Evolutionary conservation across 108 stramenopile genomes (phyloP).

Genomic region (Cyclotella atomus): DNA sequence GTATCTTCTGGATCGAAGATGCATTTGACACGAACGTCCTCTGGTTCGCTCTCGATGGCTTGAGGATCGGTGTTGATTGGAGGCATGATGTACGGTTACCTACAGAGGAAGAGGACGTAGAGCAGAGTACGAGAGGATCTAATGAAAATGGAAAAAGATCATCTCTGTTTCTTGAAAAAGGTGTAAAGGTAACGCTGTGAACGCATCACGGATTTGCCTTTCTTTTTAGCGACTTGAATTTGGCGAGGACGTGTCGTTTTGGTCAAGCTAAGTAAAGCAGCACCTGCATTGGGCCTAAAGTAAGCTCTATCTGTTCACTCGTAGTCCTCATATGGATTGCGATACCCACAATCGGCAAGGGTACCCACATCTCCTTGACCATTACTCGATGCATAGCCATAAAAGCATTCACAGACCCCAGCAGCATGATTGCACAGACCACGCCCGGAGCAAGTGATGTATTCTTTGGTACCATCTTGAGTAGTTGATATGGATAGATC

Average conservation of each 20-base stretch:
- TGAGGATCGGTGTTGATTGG: background rate
- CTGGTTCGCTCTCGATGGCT: background rate
- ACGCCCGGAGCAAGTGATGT: constrained; percentile 54
- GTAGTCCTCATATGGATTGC: constrained; percentile 27
- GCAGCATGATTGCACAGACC: constrained; percentile 23
- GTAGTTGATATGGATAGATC: constrained; percentile 19
- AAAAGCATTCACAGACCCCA: constrained; percentile 32
- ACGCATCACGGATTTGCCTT: too few relatives aligned
- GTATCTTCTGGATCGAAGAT: background rate
- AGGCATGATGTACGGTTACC: too few relatives aligned
- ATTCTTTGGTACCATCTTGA: constrained; percentile 48
- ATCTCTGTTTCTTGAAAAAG: too few relatives aligned
- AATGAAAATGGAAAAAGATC: too few relatives aligned
- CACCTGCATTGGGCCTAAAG: too few relatives aligned
- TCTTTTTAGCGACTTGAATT: too few relatives aligned
- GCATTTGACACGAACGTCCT: background rate
- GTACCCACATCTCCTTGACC: constrained; percentile 40
- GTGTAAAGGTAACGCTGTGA: too few relatives aligned
- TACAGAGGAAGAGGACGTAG: too few relatives aligned
- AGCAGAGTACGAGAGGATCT: too few relatives aligned
- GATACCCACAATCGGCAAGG: constrained; percentile 46
- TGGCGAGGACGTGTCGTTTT: too few relatives aligned
- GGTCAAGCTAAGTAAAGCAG: too few relatives aligned
- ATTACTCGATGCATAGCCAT: constrained; percentile 31
- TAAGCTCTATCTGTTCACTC: background rate